Percentiles rank a stretch among this genome's conserved stretches.
Conservation (phyloP, 2,329 filamentous ascomycete species). For the Colletotrichum spinosum region DNA sequence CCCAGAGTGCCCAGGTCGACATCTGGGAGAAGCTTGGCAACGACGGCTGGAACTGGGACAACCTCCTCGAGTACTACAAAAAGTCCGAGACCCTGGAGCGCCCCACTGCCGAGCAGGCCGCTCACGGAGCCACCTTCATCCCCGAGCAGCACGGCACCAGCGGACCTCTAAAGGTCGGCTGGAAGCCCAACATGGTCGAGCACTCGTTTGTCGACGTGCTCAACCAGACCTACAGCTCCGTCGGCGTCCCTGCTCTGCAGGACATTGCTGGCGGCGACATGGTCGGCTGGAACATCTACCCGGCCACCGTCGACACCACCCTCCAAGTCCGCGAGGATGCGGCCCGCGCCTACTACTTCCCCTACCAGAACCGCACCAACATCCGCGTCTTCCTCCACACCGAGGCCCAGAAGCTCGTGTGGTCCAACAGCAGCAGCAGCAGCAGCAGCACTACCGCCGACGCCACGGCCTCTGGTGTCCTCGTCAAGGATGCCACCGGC, state of each 20-base stretch:
- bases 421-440: constrained; percentile 13
- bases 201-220: constrained; percentile 44
- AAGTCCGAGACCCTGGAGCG: constrained; percentile 52
- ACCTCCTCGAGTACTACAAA: constrained; percentile 59
- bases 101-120: constrained; percentile 48
- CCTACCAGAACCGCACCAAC: constrained; percentile 51
- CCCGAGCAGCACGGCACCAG: constrained; percentile 47
- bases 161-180: constrained; percentile 52
- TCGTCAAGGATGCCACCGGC: constrained; percentile 51
- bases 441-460: constrained; percentile 1
- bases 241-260: constrained; percentile 43
- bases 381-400: constrained; percentile 41
- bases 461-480: constrained; percentile 47
- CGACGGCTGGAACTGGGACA: constrained; percentile 57
- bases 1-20: constrained; percentile 54
- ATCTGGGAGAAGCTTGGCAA: constrained; percentile 58
- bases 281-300: constrained; percentile 51
- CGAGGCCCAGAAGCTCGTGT: constrained; percentile 24
- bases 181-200: constrained; percentile 48
- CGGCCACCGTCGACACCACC: constrained; percentile 53
- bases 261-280: constrained; percentile 55
- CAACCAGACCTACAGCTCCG: constrained; percentile 46
- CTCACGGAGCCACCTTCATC: constrained; percentile 47
- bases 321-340: constrained; percentile 53
- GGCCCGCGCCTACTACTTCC: constrained; percentile 55